Evolutionary conservation across 768 basidiomycete genomes (phyloP), one percentile per base, ranked within the genome.

Genomic region (Paxillus ammoniavirescens): DNA sequence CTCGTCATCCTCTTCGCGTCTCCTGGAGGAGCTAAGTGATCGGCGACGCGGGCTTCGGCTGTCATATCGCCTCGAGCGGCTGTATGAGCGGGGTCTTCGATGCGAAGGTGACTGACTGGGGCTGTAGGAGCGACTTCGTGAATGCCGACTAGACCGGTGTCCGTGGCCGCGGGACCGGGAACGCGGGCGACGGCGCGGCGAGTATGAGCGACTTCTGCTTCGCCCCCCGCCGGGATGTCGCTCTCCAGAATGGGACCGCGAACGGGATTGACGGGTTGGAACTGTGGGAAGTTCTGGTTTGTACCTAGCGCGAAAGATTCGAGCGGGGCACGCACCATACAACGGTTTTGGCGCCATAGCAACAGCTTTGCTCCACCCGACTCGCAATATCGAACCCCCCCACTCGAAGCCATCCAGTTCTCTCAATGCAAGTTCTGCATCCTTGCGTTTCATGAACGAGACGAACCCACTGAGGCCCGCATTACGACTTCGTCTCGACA

Each of bases 311-410:
- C 26, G 36, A 26, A 35, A 7, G 35, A 45, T 41, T 14, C 8
- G 31, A 30, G 47, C 37, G 5, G 17, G 15, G 42, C 12, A 30
- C 79, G 62, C 55, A 97, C 96, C 84, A 74, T 91, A 98, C 77
- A 86, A 78, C 56, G 86, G 78, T 67, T 86, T 88, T 1, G 80
- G 73, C 30, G 89, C 92, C 42, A 97, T 75, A 14, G 93, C 89
- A 6, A 98, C 91, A 2, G 95, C 91, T 72, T 98, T 98, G 66
- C 96, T 96, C 95, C 96, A 99, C 13, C 93, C 93, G 5, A 95
- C 92, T 13, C 92, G 79, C 4, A 99, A 73, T 18, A 91, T 69
- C 37, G 81, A 90, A 7, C 95, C 95, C 53, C 91, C 92, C 97
- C 96, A 99, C 42, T 97, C 93, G 55, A 87, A 84, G 2, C 95